Percentiles rank a stretch among this genome's conserved stretches.
Conservation (phyloP, 345 rosid genomes). For the Cardamine chenopodiifolia region DNA sequence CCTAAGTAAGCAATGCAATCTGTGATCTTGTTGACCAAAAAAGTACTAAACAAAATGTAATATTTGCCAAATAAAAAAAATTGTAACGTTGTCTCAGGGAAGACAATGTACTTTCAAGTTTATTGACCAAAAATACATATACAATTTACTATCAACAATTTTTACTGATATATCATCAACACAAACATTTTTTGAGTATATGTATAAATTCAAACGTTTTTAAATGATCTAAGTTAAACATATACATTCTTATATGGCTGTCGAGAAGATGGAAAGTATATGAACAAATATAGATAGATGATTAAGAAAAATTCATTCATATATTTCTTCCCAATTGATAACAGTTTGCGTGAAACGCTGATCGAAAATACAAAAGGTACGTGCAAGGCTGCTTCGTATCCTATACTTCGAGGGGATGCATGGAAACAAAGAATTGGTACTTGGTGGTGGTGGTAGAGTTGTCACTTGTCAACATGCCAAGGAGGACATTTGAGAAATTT, state of each 20-base stretch:
- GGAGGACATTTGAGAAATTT: background rate
- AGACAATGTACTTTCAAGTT: too few species aligned
- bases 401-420: background rate
- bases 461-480: background rate
- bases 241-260: too few species aligned
- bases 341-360: too few species aligned
- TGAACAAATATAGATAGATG: background rate
- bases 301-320: background rate
- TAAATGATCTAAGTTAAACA: too few species aligned
- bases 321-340: background rate
- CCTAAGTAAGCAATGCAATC: background rate
- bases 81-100: background rate
- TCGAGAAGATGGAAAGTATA: background rate
- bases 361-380: too few species aligned
- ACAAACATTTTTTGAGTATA: too few species aligned
- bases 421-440: background rate
- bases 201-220: too few species aligned
- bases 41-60: background rate
- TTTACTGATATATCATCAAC: too few species aligned
- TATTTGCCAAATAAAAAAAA: background rate
- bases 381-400: too few species aligned
- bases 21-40: constrained; percentile 1
- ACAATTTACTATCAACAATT: too few species aligned
- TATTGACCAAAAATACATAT: too few species aligned
- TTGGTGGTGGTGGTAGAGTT: background rate